A percentile compares a stretch with the other conserved stretches of the same genome.
Evolutionary conservation across 495 filamentous ascomycete species (phyloP).

Genomic region (Gamarada debralockiae): DNA sequence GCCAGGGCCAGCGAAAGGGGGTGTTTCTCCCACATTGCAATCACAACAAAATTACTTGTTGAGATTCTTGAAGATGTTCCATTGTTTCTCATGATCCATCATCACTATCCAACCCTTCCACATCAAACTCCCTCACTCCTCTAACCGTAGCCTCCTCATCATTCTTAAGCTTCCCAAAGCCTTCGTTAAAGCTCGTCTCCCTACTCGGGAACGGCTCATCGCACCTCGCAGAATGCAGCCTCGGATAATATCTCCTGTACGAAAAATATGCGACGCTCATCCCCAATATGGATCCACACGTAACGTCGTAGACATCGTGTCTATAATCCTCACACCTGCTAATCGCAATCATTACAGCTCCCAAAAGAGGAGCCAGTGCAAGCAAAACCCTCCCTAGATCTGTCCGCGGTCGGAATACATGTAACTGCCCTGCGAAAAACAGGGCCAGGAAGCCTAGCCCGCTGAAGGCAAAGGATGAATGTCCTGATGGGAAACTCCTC

Average conservation of each 20-base stretch:
- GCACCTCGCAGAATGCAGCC: conserved; percentile 41
- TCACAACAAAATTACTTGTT: no score
- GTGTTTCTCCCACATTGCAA: no score
- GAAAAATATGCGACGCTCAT: conserved; percentile 73
- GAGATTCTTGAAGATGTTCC: background rate
- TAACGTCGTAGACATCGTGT: conserved; percentile 93
- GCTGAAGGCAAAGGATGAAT: conserved; percentile 80
- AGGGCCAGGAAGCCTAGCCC: conserved; percentile 81
- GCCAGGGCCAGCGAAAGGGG: no score
- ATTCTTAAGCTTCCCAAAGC: conserved; percentile 24
- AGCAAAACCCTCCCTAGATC: conserved; percentile 67
- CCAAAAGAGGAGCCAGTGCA: conserved; percentile 65
- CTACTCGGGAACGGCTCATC: conserved; percentile 43
- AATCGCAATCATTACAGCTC: conserved; percentile 82
- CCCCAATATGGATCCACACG: conserved; percentile 69
- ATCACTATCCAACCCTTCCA: conserved; percentile 20
- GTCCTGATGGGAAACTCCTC: conserved; percentile 88
- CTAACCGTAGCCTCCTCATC: conserved; percentile 22
- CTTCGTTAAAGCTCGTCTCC: conserved; percentile 19
- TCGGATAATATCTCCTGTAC: conserved; percentile 65
- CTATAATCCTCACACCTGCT: conserved; percentile 91
- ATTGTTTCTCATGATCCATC: background rate
- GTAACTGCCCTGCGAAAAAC: conserved; percentile 76
- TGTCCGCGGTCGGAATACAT: conserved; percentile 69
- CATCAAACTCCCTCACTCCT: conserved; percentile 14